Conservation (phyloP, 1,284 basidiomycete genomes). For the Phellopilus nigrolimitatus region DNA sequence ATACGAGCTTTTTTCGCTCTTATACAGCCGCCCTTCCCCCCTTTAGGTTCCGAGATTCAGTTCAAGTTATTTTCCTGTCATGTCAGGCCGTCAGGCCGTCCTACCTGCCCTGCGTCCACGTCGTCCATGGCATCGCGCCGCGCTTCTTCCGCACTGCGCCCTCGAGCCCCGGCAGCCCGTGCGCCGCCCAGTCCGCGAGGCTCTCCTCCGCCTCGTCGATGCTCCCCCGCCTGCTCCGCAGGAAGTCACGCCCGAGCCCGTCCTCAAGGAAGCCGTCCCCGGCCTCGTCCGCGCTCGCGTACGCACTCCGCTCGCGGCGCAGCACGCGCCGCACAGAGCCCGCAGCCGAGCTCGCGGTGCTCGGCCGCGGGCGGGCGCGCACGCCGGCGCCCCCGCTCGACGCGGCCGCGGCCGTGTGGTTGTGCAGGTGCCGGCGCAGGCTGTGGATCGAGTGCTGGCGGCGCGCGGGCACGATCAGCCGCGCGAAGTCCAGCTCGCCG, state of each 20-base stretch:
- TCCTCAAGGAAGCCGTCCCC: conserved; percentile 1
- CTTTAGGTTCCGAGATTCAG: too few relatives aligned
- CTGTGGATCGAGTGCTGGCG: conserved; percentile 67
- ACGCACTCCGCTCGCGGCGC: background rate
- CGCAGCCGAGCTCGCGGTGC: background rate
- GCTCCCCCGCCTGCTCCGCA: conserved; percentile 6
- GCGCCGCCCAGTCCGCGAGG: conserved; percentile 12
- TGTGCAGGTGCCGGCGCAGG: conserved; percentile 51
- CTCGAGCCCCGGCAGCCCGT: conserved; percentile 15
- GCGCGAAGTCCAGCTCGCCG: conserved; percentile 59
- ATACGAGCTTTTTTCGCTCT: background rate
- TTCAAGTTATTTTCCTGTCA: too few relatives aligned
- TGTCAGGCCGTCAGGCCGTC: background rate
- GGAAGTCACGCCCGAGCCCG: background rate
- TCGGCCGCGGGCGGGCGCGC: background rate
- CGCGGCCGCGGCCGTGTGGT: conserved; percentile 5
- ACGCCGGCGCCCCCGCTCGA: background rate
- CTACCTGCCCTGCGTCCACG: conserved; percentile 1
- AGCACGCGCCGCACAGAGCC: background rate
- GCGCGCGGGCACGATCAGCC: conserved; percentile 63
- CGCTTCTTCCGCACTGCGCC: conserved; percentile 13
- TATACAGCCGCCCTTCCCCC: too few relatives aligned
- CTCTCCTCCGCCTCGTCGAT: conserved; percentile 13
- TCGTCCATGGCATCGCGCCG: conserved; percentile 15
- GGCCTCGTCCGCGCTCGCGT: background rate